These are phyloP conservation scores for Phytopythium helicoides DNA, from an alignment of 352 stramenopile species.

Conservation along the genomic window DNA sequence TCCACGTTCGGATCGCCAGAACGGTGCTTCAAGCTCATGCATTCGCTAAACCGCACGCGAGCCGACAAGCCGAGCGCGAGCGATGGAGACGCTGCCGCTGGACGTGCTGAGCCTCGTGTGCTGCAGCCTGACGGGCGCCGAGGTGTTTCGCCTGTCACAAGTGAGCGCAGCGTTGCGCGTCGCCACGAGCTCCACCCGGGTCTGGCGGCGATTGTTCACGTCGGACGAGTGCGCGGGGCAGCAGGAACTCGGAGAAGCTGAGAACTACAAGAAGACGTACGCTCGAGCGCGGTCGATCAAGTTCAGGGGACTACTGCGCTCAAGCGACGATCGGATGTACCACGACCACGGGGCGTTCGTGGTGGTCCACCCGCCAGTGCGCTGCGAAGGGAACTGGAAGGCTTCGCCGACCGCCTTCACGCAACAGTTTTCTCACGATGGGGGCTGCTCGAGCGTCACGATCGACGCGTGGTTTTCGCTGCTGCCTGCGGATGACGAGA, in stretches of 20 bases:
- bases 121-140: slow-evolving; percentile 1
- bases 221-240: neutral
- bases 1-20: no score
- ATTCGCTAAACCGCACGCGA: neutral
- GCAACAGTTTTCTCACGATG: slow-evolving; percentile 14
- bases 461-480: slow-evolving; percentile 44
- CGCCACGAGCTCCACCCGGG: neutral
- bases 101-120: slow-evolving; percentile 3
- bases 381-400: neutral
- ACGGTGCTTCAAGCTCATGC: neutral
- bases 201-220: slow-evolving; percentile 5
- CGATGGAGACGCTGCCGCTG: slow-evolving; percentile 1
- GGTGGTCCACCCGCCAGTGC: neutral
- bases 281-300: slow-evolving; percentile 1
- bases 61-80: neutral
- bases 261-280: neutral
- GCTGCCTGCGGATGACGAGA: slow-evolving; percentile 7
- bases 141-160: slow-evolving; percentile 5
- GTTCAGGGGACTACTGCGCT: neutral
- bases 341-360: slow-evolving; percentile 7
- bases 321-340: neutral
- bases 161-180: neutral
- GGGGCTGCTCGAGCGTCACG: slow-evolving; percentile 19
- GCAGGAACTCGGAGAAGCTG: neutral
- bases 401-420: slow-evolving; percentile 10